Evolutionary conservation across 83 land plant species (phyloP), one percentile per base, ranked within the genome.

Genomic region (Picea abies): DNA sequence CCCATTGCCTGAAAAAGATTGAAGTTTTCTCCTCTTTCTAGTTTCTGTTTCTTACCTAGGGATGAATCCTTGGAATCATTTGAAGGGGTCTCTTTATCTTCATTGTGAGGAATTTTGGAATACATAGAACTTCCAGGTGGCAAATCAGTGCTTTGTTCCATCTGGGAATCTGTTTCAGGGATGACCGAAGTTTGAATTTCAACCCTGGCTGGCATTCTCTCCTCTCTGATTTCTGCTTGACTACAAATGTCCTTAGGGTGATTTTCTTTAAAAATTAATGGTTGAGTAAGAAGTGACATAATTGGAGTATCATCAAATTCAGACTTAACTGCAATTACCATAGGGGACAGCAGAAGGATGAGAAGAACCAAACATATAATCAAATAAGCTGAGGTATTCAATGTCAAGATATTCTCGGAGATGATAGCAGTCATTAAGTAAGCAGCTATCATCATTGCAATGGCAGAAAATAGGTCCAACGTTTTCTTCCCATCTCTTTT

Each of bases 391-490:
- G 20, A n/a, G 19, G 47, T 52, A 44, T 47, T 76, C 67, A 92
- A 80, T 11, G 66, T 20, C 69, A 86, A 44, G 35, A 89, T 17
- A 79, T 90, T 80, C 72, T 94, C 85, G 16, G 84, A n/a, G 41
- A 94, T 83, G 66, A 96, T 92, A 8, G 87, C 81, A 11, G 65
- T 71, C 91, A 88, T 91, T 22, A 96, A 95, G 83, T 92, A 96
- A 52, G 81, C 86, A 47, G 95, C 98, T 23, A 89, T 10, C 1
- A 81, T 20, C 29, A 93, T 10, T 44, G 93, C 84, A 63, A 92
- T 25, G 41, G 83, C 23, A 26, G 96, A 95, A 61, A 95, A 84
- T 4, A 60, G 58, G 70, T 89, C 80, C 79, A 95, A 86, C 11
- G 81, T 78, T 67, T 81, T 81, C 83, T 88, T 88, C 60, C 91